Conservation (phyloP, 768 basidiomycete species). For the Agaricus blazei region DNA sequence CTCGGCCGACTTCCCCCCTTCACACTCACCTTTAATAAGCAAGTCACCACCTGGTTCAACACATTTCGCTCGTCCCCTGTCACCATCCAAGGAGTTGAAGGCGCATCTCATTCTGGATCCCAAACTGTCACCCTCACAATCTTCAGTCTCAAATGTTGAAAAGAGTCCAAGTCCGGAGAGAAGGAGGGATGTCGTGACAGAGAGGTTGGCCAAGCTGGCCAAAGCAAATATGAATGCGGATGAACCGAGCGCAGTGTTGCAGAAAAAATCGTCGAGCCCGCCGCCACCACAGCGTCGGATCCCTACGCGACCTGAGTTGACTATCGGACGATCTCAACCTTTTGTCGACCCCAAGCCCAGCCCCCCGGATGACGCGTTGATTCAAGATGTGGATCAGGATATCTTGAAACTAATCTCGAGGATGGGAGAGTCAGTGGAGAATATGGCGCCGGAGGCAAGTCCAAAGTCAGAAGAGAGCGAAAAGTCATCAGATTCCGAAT, state of each 20-base stretch:
- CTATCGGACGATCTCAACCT: constrained; percentile 1
- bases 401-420: constrained; percentile 36
- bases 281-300: background rate
- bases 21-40: constrained; percentile 17
- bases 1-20: constrained; percentile 11
- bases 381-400: constrained; percentile 35
- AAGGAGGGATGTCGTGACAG: constrained; percentile 34
- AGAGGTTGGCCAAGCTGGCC: constrained; percentile 36
- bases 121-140: background rate
- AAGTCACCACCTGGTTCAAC: constrained; percentile 25
- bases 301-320: background rate
- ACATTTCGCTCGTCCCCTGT: constrained; percentile 31
- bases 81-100: constrained; percentile 22
- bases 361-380: constrained; percentile 37
- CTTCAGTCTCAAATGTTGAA: background rate
- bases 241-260: constrained; percentile 33
- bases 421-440: constrained; percentile 27
- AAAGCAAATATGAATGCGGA: constrained; percentile 27
- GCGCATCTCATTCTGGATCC: background rate
- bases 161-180: constrained; percentile 18
- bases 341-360: constrained; percentile 17
- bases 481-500: constrained; percentile 8
- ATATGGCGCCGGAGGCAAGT: background rate
- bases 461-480: constrained; percentile 12
- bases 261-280: constrained; percentile 18